A percentile compares a stretch with the other conserved stretches of the same genome.
Conservation (phyloP, 2,329 filamentous ascomycete species). For the Penicillium sclerotiorum region DNA sequence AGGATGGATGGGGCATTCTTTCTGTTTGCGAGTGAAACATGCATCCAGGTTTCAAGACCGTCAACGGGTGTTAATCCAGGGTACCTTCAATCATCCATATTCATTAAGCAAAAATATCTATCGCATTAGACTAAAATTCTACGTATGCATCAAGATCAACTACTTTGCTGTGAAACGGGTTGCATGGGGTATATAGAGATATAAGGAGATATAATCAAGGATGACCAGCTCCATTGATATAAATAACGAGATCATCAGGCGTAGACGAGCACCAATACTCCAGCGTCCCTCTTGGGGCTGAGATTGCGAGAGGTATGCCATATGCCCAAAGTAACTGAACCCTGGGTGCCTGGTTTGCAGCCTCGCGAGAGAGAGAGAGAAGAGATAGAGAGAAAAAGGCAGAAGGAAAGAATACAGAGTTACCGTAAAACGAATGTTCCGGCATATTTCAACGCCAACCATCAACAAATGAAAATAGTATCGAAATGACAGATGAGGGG, state of each 20-base stretch:
- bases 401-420: neutral
- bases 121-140: neutral
- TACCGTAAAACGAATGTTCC: neutral
- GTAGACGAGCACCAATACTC: neutral
- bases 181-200: neutral
- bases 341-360: neutral
- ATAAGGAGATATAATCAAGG: slow-evolving; percentile 9
- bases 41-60: too few species aligned
- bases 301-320: too few species aligned
- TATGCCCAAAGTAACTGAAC: neutral
- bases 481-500: neutral
- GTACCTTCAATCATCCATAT: too few species aligned
- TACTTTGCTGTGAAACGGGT: too few species aligned
- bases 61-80: too few species aligned
- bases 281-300: neutral
- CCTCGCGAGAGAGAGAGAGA: neutral
- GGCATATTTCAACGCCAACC: neutral
- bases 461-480: neutral
- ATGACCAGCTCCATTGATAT: slow-evolving; percentile 21
- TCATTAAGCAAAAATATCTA: neutral
- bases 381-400: neutral
- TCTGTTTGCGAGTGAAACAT: too few species aligned
- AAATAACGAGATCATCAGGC: slow-evolving; percentile 9
- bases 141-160: neutral
- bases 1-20: too few species aligned